Percentiles rank a stretch among this genome's conserved stretches.
Conservation (phyloP, 768 basidiomycete genomes). For the Austroboletus eburneus region DNA sequence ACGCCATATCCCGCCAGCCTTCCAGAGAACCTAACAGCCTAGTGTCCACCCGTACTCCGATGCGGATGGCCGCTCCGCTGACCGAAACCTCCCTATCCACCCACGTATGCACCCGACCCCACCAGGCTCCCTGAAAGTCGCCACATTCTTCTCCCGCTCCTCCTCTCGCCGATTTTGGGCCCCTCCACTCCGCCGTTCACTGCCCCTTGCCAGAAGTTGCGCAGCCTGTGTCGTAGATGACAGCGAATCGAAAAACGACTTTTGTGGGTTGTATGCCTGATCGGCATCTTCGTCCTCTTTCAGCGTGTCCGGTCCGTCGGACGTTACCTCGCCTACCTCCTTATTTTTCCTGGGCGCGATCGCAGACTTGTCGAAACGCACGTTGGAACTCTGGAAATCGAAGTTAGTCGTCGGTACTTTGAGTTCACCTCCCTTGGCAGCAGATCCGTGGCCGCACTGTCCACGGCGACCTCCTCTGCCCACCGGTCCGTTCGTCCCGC, state of each 20-base stretch:
- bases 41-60: slow-evolving; percentile 25
- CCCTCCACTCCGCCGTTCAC: slow-evolving; percentile 40
- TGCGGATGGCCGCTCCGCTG: slow-evolving; percentile 43
- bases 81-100: slow-evolving; percentile 72
- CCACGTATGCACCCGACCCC: slow-evolving; percentile 77
- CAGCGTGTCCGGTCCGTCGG: slow-evolving; percentile 26
- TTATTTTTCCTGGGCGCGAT: slow-evolving; percentile 36
- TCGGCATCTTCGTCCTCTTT: slow-evolving; percentile 37
- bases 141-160: slow-evolving; percentile 78
- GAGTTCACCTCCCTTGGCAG: slow-evolving; percentile 34
- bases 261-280: slow-evolving; percentile 67
- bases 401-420: slow-evolving; percentile 73
- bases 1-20: not conserved
- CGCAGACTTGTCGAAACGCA: slow-evolving; percentile 75
- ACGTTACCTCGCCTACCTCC: slow-evolving; percentile 30
- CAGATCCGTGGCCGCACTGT: slow-evolving; percentile 25
- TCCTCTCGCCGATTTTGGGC: slow-evolving; percentile 76
- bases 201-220: slow-evolving; percentile 33
- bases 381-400: slow-evolving; percentile 75
- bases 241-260: slow-evolving; percentile 77
- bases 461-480: slow-evolving; percentile 40
- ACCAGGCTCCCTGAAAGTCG: slow-evolving; percentile 84
- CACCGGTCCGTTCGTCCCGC: slow-evolving; percentile 33
- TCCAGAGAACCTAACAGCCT: not conserved
- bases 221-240: slow-evolving; percentile 43